phyloP scores from a whole-genome alignment of 768 basidiomycete genomes.

The Boletus pseudopeckii region DNA sequence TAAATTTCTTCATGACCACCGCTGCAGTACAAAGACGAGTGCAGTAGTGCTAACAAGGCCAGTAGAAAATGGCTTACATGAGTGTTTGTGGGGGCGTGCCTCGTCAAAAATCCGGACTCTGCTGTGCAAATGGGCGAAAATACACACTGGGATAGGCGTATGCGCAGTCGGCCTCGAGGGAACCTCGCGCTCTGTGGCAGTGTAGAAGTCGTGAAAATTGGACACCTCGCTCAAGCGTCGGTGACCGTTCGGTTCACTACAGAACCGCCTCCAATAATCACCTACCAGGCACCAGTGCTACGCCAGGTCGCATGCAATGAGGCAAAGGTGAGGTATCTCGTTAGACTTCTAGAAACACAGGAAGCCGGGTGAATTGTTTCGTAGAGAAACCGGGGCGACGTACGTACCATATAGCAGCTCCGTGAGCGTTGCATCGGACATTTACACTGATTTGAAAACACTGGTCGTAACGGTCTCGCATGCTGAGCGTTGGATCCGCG shows the following conservation, averaged over 20 bases:
- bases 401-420: background rate
- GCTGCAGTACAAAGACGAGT: constrained; percentile 11
- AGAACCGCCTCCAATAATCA: constrained; percentile 12
- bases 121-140: background rate
- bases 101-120: background rate
- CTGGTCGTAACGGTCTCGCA: background rate
- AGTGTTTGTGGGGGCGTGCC: constrained; percentile 2
- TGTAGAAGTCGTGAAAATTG: constrained; percentile 3
- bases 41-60: background rate
- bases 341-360: constrained; percentile 3
- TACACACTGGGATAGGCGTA: background rate
- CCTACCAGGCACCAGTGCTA: constrained; percentile 7
- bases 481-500: background rate
- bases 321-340: constrained; percentile 20
- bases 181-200: constrained; percentile 23
- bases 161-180: constrained; percentile 26
- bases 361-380: background rate
- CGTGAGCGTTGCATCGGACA: background rate
- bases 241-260: constrained; percentile 2
- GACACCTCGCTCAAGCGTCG: constrained; percentile 7
- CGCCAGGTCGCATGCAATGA: constrained; percentile 13
- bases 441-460: background rate
- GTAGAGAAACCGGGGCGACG: background rate
- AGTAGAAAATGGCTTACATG: background rate
- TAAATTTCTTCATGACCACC: constrained; percentile 4